Evolutionary conservation across 2,329 filamentous ascomycete genomes (phyloP).

Genomic region (Sclerotinia sclerotiorum): DNA sequence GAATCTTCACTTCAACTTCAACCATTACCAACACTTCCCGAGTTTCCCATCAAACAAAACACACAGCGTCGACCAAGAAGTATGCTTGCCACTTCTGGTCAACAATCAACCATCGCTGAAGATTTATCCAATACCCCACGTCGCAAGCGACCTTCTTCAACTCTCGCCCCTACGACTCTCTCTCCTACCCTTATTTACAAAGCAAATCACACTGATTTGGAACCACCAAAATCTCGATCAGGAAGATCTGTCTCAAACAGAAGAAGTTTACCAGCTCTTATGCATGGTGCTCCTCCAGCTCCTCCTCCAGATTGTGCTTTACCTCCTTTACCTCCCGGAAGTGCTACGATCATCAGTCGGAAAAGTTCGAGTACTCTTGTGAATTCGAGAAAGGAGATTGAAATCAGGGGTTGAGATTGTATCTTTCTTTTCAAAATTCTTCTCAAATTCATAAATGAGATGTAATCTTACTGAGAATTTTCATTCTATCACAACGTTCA

Average conservation of each 20-base stretch:
- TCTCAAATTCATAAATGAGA: neutral
- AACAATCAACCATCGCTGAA: neutral
- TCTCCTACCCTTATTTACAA: slow-evolving; percentile 5
- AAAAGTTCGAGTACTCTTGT: slow-evolving; percentile 6
- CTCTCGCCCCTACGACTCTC: slow-evolving; percentile 16
- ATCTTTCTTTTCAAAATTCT: neutral
- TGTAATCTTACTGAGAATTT: neutral
- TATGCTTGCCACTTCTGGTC: slow-evolving; percentile 4
- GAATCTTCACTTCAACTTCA: slow-evolving; percentile 3
- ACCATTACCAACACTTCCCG: neutral
- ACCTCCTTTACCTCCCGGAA: slow-evolving; percentile 36
- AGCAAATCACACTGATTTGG: neutral
- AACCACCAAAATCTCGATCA: slow-evolving; percentile 17
- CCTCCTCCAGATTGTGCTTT: slow-evolving; percentile 40
- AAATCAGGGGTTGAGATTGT: neutral
- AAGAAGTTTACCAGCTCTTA: slow-evolving; percentile 35
- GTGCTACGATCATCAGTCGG: slow-evolving; percentile 1
- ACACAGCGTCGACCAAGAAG: slow-evolving; percentile 13
- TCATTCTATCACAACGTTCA: slow-evolving; percentile 2
- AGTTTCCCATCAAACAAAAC: neutral
- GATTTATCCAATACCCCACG: slow-evolving; percentile 8
- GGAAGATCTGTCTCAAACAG: slow-evolving; percentile 29
- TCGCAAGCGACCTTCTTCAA: slow-evolving; percentile 8
- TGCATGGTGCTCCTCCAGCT: slow-evolving; percentile 38
- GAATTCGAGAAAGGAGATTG: slow-evolving; percentile 10